Evolutionary conservation across 768 basidiomycete species (phyloP), one percentile per base, ranked within the genome.

Genomic region (Dacryopinax primogenitus): DNA sequence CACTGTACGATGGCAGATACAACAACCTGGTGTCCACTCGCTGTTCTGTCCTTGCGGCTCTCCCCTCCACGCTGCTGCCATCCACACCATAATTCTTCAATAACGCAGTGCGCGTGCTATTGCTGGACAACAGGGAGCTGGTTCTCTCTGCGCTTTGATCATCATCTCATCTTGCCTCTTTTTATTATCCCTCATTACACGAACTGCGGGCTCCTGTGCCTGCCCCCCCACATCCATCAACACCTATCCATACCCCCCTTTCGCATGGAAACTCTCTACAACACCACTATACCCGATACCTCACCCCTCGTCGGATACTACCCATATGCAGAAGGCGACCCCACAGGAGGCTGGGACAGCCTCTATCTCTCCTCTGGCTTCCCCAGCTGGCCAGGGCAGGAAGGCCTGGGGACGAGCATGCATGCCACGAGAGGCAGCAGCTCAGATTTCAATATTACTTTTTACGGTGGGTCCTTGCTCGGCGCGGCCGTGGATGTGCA

Each of bases 281-380:
- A 58, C 51, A 58, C 51, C 15, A 58, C 51, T 4, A 11, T 58
- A 3, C 26, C 26, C 26, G 4, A 13, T 6, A 13, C 26, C 23
- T 58, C 51, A 7, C 51, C 51, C 13, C 30, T 4, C 11, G 12
- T 58, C 51, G 11, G 26, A 23, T 58, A 58, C 30, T 58, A 4
- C 51, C 51, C 51, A 23, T 58, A 28, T 30, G 51, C 51, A 3
- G 51, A 58, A 58, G 51, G 51, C 51, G 51, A 58, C 51, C 51
- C 51, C 2, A 28, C 13, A 6, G 18, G 6, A 30, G 51, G 51
- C 4, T 58, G 51, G 51, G 51, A 58, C 51, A 13, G 11, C 13
- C 51, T 58, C 30, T 58, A 4, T 30, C 51, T 58, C 51, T 28
- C 51, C 13, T 4, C 3, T 6, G 51, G 51, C 15, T 58, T 58